Base-by-base conservation (phyloP, 768 basidiomycete genomes). In the Lactifluus piperatus region DNA sequence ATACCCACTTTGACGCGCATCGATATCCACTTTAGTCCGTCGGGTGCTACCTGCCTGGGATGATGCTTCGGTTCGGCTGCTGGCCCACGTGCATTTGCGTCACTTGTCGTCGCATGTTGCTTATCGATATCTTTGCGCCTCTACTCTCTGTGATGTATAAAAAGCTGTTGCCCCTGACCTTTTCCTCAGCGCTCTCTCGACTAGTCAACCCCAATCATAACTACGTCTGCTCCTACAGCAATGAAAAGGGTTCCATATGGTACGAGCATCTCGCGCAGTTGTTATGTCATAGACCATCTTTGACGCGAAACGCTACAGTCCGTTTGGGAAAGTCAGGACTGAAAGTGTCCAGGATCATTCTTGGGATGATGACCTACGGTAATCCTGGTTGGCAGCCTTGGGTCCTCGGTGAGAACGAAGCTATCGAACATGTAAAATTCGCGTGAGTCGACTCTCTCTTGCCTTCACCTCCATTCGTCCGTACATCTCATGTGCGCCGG, bases 321-420 rank as follows among this genome's bases (percentile, higher is more conserved):
- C 65, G 71, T 32, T 66, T 70, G 11, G 75, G 75, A 24, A 81
- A 77, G 5, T 82, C 80, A 0, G 84, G 83, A 3, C 69, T 83
- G 43, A 81, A 85, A 67, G 78, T 87, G 0, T 85, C 84, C 26
- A 81, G 77, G 69, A 75, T 86, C 50, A 84, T 86, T 43, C 73
- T 87, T 0, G 86, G 85, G 1, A 78, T 76, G 39, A 82, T 84
- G 83, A 72, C 74, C n/a, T 85, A 83, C 63, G 83, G 79, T 26
- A 67, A 67, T 10, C 16, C 64, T 3, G 51, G 56, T 37, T 70
- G 70, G 64, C 57, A 68, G 43, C 56, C 62, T 16, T 76, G 73
- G 74, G 67, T 74, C 18, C 57, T 70, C 1, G 66, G 58, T 8
- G 70, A 75, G 48, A 67, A 69, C 7, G 65, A 66, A 26, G 60